phyloP scores from a whole-genome alignment of 768 basidiomycete species.

The Kwoniella europaea region DNA sequence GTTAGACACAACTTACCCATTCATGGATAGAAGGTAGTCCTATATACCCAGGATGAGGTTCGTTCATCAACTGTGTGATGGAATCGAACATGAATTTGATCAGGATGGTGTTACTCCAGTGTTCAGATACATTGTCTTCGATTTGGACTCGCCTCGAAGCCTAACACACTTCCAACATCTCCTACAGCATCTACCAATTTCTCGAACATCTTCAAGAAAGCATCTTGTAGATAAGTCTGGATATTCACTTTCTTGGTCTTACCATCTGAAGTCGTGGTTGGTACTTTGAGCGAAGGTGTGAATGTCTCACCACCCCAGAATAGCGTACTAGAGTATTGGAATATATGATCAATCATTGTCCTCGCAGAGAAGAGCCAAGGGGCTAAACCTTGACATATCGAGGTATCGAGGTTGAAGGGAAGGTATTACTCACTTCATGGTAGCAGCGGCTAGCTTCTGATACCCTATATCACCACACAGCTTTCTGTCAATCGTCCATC shows the following conservation, averaged over 20 bases:
- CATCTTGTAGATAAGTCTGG: constrained; percentile 80
- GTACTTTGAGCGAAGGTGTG: constrained; percentile 70
- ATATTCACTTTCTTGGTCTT: constrained; percentile 66
- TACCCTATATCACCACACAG: constrained; percentile 62
- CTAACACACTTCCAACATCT: constrained; percentile 77
- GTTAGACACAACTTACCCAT: constrained; percentile 60
- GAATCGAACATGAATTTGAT: not conserved
- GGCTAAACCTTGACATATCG: no score
- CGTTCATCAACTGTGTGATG: constrained; percentile 81
- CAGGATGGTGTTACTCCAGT: not conserved
- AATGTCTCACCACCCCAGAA: constrained; percentile 94
- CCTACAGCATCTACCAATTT: constrained; percentile 71
- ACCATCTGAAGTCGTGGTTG: constrained; percentile 40
- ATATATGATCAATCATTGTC: not conserved
- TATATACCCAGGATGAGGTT: constrained; percentile 92
- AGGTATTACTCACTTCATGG: constrained; percentile 66
- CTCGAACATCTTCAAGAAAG: constrained; percentile 79
- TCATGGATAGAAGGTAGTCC: constrained; percentile 76
- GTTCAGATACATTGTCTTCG: no score
- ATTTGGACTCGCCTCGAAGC: constrained; percentile 73
- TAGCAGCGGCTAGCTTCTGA: constrained; percentile 87
- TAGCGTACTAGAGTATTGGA: constrained; percentile 67
- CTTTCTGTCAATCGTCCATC: not conserved
- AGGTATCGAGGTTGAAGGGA: no score
- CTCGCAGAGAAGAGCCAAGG: not conserved